A percentile compares a stretch with the other conserved stretches of the same genome.
These are phyloP conservation scores for Mucor mucedo DNA, from an alignment of 371 early-diverging fungal species.

Conservation along the genomic window DNA sequence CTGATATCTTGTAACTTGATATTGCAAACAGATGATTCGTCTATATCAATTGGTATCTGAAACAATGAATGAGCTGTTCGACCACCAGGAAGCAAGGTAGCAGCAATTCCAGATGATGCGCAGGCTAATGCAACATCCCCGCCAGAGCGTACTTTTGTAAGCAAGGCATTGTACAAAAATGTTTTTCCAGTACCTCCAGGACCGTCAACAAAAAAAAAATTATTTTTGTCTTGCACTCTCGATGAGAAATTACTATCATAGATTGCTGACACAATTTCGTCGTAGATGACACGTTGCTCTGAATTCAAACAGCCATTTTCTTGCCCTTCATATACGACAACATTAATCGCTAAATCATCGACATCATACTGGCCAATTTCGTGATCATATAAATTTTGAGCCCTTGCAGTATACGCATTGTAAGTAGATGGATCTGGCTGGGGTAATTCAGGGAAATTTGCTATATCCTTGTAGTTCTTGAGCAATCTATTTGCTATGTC, in stretches of 20 bases:
- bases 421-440: neutral
- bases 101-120: too few relatives aligned
- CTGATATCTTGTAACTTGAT: too few relatives aligned
- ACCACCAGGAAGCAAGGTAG: too few relatives aligned
- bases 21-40: too few relatives aligned
- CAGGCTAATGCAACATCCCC: too few relatives aligned
- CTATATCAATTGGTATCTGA: too few relatives aligned
- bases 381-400: neutral
- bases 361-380: neutral
- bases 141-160: too few relatives aligned
- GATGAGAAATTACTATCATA: neutral
- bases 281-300: neutral
- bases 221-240: too few relatives aligned
- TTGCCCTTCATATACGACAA: neutral
- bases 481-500: neutral
- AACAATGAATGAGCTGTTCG: too few relatives aligned
- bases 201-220: too few relatives aligned
- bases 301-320: neutral
- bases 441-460: neutral
- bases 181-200: too few relatives aligned
- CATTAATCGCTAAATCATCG: neutral
- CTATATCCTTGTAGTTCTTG: neutral
- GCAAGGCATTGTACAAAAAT: too few relatives aligned
- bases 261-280: conserved; percentile 2
- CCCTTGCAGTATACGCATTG: neutral